Evolutionary conservation across 257 asterid species (phyloP), one percentile per base, ranked within the genome.

Genomic region (Paraleonurus japonicus): DNA sequence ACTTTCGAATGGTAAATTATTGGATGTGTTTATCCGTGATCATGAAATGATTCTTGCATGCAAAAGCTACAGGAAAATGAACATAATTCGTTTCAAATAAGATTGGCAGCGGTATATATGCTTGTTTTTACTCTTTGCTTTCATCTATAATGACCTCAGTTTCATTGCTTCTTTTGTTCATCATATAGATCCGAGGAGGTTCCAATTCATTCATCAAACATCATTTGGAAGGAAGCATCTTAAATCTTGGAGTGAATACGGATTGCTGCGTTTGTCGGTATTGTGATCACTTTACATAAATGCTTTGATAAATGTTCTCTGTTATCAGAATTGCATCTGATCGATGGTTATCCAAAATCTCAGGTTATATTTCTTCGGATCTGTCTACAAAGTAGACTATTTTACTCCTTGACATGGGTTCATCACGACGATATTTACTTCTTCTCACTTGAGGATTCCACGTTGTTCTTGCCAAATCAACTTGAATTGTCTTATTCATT

Each of bases 191-290:
- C 86, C 91, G 3, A 72, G 87, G 62, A 86, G 96, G 80, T 86
- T 90, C 79, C 89, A 79, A 65, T 80, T 90, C 58, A 78, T 85
- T 54, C 93, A 85, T 80, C 95, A 88, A 77, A 90, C 95, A 17
- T 82, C 93, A 23, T 86, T 90, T 62, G 95, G 95, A 71, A 81
- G 79, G 75, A 76, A 95, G 59, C 96, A 90, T 80, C 90, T 90
- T 24, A 82, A 76, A 62, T 83, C 45, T 61, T 90, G 92, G 96
- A 86, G 90, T 66, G 85, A 81, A 61, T 69, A 74, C 71, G 70
- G 81, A 57, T 64, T 88, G 45, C 84, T 86, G 15, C 91, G 92
- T 45, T 75, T 82, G 71, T 89, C 87, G 13, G 96, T 88, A 77
- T 79, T 59, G 22, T 59, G 37, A 59, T 6, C 48, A 12, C 0